A percentile compares a stretch with the other conserved stretches of the same genome.
Evolutionary conservation across 257 asterid genomes (phyloP).

Genomic region (Nicotiana otophora): DNA sequence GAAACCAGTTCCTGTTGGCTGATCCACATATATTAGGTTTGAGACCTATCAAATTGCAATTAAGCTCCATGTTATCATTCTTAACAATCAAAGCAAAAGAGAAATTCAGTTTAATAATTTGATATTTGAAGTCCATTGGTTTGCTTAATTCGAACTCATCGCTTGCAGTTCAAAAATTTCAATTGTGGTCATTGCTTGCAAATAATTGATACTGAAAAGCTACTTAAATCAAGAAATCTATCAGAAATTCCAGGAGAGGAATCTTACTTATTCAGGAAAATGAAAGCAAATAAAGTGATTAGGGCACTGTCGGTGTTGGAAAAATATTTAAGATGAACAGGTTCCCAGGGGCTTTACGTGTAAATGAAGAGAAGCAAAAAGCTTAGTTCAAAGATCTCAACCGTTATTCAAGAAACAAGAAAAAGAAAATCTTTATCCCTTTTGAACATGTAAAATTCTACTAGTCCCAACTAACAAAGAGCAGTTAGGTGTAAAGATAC

Average conservation of each 20-base stretch:
- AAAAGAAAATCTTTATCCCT: neutral
- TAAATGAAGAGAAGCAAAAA: neutral
- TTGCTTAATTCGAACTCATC: neutral
- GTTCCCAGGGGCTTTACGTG: neutral
- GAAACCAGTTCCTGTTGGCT: conserved; percentile 47
- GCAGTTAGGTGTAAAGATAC: neutral
- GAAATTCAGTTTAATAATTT: neutral
- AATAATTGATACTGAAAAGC: neutral
- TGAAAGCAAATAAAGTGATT: neutral
- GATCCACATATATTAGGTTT: conserved; percentile 37
- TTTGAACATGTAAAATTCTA: neutral
- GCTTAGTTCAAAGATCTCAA: neutral
- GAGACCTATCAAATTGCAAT: conserved; percentile 23
- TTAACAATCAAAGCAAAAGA: neutral
- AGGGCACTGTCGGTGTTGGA: neutral
- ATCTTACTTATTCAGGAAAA: neutral
- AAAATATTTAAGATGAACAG: neutral
- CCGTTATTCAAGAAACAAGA: neutral
- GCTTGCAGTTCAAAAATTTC: neutral
- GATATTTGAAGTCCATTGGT: neutral
- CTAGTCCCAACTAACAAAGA: neutral
- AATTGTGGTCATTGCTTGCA: neutral
- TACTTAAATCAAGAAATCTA: neutral
- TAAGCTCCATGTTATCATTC: neutral
- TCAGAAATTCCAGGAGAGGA: neutral